Conservation (phyloP, 1,284 basidiomycete genomes). For the Apiotrichum veenhuisii region DNA sequence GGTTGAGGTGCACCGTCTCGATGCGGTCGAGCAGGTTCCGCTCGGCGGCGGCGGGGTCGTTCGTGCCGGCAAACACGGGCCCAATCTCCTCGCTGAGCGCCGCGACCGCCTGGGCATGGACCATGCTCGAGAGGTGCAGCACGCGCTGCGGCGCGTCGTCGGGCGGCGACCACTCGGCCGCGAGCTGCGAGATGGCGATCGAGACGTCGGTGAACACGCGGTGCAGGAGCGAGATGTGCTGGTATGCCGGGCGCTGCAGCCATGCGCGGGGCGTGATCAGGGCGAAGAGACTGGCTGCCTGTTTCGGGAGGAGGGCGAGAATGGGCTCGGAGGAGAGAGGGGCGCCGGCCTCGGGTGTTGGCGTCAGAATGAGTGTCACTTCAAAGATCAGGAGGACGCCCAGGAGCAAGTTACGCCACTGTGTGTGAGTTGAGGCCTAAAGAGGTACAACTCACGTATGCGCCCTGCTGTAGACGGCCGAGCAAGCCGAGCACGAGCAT, state of each 20-base stretch:
- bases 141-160: background rate
- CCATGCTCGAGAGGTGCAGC: background rate
- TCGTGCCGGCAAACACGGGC: slow-evolving; percentile 1
- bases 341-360: slow-evolving; percentile 14
- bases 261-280: background rate
- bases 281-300: slow-evolving; percentile 1
- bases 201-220: slow-evolving; percentile 30
- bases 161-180: slow-evolving; percentile 28
- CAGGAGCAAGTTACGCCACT: slow-evolving; percentile 73
- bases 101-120: slow-evolving; percentile 1
- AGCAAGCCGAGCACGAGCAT: slow-evolving; percentile 44
- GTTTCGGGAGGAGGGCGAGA: slow-evolving; percentile 9
- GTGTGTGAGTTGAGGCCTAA: slow-evolving; percentile 4
- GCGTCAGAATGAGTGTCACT: slow-evolving; percentile 31
- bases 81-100: slow-evolving; percentile 3
- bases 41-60: slow-evolving; percentile 3
- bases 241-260: slow-evolving; percentile 25
- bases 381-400: slow-evolving; percentile 58
- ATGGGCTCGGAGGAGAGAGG: slow-evolving; percentile 4
- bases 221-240: slow-evolving; percentile 31
- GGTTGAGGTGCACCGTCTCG: slow-evolving; percentile 6
- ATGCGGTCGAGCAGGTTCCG: slow-evolving; percentile 15
- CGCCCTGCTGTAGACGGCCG: slow-evolving; percentile 59
- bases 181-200: slow-evolving; percentile 38
- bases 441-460: slow-evolving; percentile 58